Percentiles rank a stretch among this genome's conserved stretches.
Evolutionary conservation across 169 alveolate species (phyloP).

Genomic region (Eimeria tenella): DNA sequence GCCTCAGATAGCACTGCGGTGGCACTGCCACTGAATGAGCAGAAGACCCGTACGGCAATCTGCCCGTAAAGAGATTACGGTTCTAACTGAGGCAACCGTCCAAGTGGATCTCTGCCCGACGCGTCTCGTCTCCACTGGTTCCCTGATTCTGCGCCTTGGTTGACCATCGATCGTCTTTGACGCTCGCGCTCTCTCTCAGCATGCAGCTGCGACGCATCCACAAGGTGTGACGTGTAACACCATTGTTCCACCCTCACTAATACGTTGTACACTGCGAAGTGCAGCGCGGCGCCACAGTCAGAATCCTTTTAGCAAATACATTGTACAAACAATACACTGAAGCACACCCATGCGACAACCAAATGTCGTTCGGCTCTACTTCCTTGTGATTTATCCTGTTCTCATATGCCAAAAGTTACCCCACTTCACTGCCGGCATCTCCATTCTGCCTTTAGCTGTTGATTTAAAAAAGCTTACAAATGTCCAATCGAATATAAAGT

Average conservation of each 20-base stretch:
- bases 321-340: slow-evolving; percentile 1
- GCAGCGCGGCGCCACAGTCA: neutral
- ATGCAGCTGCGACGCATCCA: slow-evolving; percentile 43
- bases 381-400: too few relatives aligned
- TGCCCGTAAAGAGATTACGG: slow-evolving; percentile 30
- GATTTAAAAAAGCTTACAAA: slow-evolving; percentile 75
- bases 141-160: slow-evolving; percentile 63
- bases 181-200: slow-evolving; percentile 74
- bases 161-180: slow-evolving; percentile 58
- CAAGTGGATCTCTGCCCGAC: slow-evolving; percentile 74
- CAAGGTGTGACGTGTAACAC: neutral
- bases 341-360: too few relatives aligned
- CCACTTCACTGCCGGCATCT: slow-evolving; percentile 37
- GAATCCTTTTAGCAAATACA: neutral
- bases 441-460: slow-evolving; percentile 43
- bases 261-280: neutral
- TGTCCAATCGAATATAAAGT: slow-evolving; percentile 97
- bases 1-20: slow-evolving; percentile 67
- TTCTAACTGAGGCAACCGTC: slow-evolving; percentile 65
- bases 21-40: slow-evolving; percentile 73
- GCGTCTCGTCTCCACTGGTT: slow-evolving; percentile 68
- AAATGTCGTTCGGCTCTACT: too few relatives aligned
- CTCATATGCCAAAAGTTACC: slow-evolving; percentile 49
- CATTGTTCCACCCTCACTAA: neutral
- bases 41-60: slow-evolving; percentile 23